Percentiles rank a stretch among this genome's conserved stretches.
phyloP scores from a whole-genome alignment of 2,329 filamentous ascomycete species.

The Microcera coccophila region DNA sequence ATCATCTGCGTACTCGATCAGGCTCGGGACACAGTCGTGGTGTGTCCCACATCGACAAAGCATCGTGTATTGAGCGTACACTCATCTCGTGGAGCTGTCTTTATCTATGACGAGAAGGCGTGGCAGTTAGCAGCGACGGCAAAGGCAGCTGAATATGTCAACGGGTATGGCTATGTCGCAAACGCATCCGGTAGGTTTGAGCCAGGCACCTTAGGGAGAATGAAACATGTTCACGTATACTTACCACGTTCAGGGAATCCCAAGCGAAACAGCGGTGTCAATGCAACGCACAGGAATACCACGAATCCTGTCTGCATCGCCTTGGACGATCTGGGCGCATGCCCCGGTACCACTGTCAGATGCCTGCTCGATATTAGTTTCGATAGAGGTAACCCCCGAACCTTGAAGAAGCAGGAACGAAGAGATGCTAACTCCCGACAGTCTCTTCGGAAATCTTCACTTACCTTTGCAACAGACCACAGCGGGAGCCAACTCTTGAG shows the following conservation, averaged over 20 bases:
- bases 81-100: slow-evolving; percentile 15
- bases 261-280: slow-evolving; percentile 55
- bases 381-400: slow-evolving; percentile 52
- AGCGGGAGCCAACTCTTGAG: slow-evolving; percentile 45
- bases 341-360: slow-evolving; percentile 47
- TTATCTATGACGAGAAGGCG: slow-evolving; percentile 28
- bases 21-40: slow-evolving; percentile 40
- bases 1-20: slow-evolving; percentile 49
- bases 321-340: slow-evolving; percentile 50
- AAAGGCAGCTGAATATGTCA: slow-evolving; percentile 29
- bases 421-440: slow-evolving; percentile 29
- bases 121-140: too few relatives aligned
- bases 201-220: too few relatives aligned
- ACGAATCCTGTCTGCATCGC: slow-evolving; percentile 49
- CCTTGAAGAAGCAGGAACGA: slow-evolving; percentile 1
- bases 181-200: slow-evolving; percentile 48
- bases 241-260: slow-evolving; percentile 43
- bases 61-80: slow-evolving; percentile 30
- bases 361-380: slow-evolving; percentile 57
- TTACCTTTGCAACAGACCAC: slow-evolving; percentile 51
- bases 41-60: slow-evolving; percentile 44
- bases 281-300: slow-evolving; percentile 53
- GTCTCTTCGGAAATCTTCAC: slow-evolving; percentile 59
- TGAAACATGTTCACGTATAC: too few relatives aligned
- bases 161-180: slow-evolving; percentile 44